Base-by-base conservation (phyloP, 225 moss, liverwort and hornwort species). In the Climacium dendroides region DNA sequence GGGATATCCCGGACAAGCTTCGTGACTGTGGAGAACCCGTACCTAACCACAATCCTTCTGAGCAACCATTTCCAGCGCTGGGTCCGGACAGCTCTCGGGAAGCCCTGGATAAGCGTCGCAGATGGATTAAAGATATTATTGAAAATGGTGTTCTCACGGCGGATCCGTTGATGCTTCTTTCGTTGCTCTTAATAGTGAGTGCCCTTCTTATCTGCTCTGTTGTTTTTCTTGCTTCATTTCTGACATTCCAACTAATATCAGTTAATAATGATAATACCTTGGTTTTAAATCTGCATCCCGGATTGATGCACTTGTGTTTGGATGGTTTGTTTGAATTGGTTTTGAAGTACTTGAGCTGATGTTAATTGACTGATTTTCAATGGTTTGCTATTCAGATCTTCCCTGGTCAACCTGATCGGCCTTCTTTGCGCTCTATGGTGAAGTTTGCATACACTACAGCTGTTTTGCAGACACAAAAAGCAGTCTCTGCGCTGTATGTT, bases 141-240 rank as follows among this genome's bases (percentile, higher is more conserved):
- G 71, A 81, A 25, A 85, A 84, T 90, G 96, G 94, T 37, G 74
- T 96, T 60, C 92, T 94, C 72, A 89, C 95, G 67, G 96, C 94
- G 52, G 97, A 98, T 87, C 96, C 97, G 20, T 96, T 95, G 83
- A 89, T 91, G 91, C 92, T 98, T 54, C 94, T 98, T 63, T 90
- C 94, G 43, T 91, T 96, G 90, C 91, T 98, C 24, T 80, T 98
- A 57, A 88, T 95, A 87, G 97, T 96, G 91, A 98, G 96, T 74
- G 34, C 75, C 57, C 78, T 63, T 71, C 62, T 41, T 58, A 87
- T 78, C 50, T 28, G 29, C 52, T 84, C 17, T 88, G 72, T 74
- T 80, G 6, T 61, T 73, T 74, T 79, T 37, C 39, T 78, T 79
- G 25, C 82, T 79, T 85, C 74, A 74, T 66, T 82, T 89, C 62